These are phyloP conservation scores for Candida caryicola DNA, from an alignment of 805 yeast genomes.

Conservation along the genomic window DNA sequence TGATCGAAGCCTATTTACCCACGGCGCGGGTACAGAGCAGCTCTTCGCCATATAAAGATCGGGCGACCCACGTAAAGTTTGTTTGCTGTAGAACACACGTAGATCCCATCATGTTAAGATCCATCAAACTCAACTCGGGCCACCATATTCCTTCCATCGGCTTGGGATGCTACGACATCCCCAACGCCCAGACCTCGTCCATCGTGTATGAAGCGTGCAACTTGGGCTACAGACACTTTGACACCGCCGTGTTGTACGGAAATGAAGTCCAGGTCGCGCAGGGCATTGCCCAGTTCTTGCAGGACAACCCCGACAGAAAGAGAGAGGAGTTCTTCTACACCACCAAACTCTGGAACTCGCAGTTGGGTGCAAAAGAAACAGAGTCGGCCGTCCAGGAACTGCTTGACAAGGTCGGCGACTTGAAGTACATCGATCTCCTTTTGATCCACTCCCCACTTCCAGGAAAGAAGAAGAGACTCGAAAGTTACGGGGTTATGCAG, in stretches of 20 bases:
- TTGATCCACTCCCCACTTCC: slow-evolving; percentile 60
- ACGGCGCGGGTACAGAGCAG: neutral
- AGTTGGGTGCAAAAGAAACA: slow-evolving; percentile 35
- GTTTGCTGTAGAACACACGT: too few relatives aligned
- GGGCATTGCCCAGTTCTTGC: slow-evolving; percentile 48
- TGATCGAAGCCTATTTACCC: neutral
- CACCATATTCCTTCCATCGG: slow-evolving; percentile 45
- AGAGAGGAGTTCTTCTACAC: slow-evolving; percentile 45
- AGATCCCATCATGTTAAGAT: neutral
- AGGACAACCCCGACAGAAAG: slow-evolving; percentile 27
- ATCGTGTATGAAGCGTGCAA: slow-evolving; percentile 58
- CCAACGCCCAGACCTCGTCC: slow-evolving; percentile 29
- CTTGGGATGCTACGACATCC: slow-evolving; percentile 48
- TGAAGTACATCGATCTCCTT: slow-evolving; percentile 70
- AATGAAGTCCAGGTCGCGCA: slow-evolving; percentile 68
- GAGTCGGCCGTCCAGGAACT: slow-evolving; percentile 57
- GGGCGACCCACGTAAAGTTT: too few relatives aligned
- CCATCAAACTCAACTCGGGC: slow-evolving; percentile 28
- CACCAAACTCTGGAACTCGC: slow-evolving; percentile 66
- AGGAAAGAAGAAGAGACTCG: slow-evolving; percentile 41
- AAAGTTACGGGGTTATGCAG: slow-evolving; percentile 55
- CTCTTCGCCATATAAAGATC: neutral
- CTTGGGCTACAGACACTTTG: slow-evolving; percentile 69
- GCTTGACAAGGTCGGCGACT: slow-evolving; percentile 45
- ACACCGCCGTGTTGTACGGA: slow-evolving; percentile 68